Evolutionary conservation across 139 green algal species (phyloP), one percentile per base, ranked within the genome.

Genomic region (Ettlia oleoabundans): DNA sequence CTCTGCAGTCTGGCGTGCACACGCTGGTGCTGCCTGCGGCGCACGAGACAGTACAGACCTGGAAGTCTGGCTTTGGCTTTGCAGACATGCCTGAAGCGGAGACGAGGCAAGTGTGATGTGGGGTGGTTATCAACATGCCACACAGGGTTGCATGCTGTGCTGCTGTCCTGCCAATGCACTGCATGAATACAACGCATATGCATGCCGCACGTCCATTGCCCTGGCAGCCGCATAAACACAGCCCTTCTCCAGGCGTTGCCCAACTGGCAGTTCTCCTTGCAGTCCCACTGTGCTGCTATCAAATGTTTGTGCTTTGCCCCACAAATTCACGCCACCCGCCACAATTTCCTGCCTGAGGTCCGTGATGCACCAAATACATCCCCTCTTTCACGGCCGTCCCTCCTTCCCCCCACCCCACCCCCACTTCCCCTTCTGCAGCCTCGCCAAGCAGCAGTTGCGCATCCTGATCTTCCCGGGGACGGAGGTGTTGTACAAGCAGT

Each of bases 401-500:
- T 19, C 19, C 42, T 7, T 51, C 28, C 42, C 30, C 2, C n/a
- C 41, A 26, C 47, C 1, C 19, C 15, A 30, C 37, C 10, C 26
- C 8, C n/a, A 19, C n/a, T n/a, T n/a, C n/a, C n/a, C n/a, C n/a
- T 5, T 19, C 66, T 32, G 30, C 78, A 83, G 81, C 38, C 64
- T 88, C 30, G 88, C 90, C 22, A 90, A 91, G 53, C 74, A 79
- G 38, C 90, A 95, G 83, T 86, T 96, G 80, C 91, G 90, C 51
- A 85, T 97, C 86, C 87, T 97, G 32, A 88, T 95, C 37, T 97
- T 97, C 85, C 93, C 93, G 1, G 91, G 92, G 10, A 93, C 92
- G 15, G 78, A 88, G 79, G 81, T 95, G 69, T 78, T 92, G 33
- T 84, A 80, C 40, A 90, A 91, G 65, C 42, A 75, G 33, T 66